Percentiles rank a stretch among this genome's conserved stretches.
phyloP scores from a whole-genome alignment of 208 protist genomes.

The Borovskyia barvae region DNA sequence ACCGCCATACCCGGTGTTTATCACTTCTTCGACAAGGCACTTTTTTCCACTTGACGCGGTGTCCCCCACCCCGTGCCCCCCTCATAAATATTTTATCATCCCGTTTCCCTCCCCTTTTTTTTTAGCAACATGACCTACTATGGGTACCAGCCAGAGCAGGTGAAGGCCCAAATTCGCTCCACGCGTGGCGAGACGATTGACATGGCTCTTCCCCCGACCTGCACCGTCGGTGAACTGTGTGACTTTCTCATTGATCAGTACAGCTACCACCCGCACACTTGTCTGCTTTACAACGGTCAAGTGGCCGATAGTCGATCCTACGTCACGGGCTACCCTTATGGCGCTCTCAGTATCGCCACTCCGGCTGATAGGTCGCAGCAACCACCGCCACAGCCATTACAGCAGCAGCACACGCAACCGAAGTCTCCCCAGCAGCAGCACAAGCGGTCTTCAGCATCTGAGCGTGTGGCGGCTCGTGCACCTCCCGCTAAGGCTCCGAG shows the following conservation, averaged over 20 bases:
- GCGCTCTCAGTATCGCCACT: constrained; percentile 57
- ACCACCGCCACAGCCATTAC: constrained; percentile 2
- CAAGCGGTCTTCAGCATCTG: constrained; percentile 1
- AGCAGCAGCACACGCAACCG: constrained; percentile 7
- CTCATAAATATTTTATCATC: too few species aligned
- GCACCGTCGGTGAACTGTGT: constrained; percentile 58
- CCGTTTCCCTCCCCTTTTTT: background rate
- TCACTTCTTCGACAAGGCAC: too few species aligned
- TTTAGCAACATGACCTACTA: constrained; percentile 36
- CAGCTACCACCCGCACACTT: constrained; percentile 49
- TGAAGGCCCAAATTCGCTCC: constrained; percentile 61
- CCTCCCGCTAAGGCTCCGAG: too few species aligned
- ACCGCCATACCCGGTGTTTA: too few species aligned
- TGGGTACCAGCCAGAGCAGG: constrained; percentile 22
- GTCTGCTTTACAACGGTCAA: constrained; percentile 35
- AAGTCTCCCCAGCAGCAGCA: constrained; percentile 5
- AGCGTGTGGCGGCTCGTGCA: background rate
- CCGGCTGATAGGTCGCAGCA: constrained; percentile 23
- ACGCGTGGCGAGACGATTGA: constrained; percentile 73
- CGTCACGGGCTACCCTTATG: constrained; percentile 66
- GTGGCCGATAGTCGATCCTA: constrained; percentile 21
- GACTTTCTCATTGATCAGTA: constrained; percentile 69
- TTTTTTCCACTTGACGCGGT: too few species aligned
- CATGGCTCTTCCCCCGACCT: constrained; percentile 40
- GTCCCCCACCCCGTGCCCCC: too few species aligned